phyloP scores from a whole-genome alignment of 345 rosid species.

The Heritiera littoralis region DNA sequence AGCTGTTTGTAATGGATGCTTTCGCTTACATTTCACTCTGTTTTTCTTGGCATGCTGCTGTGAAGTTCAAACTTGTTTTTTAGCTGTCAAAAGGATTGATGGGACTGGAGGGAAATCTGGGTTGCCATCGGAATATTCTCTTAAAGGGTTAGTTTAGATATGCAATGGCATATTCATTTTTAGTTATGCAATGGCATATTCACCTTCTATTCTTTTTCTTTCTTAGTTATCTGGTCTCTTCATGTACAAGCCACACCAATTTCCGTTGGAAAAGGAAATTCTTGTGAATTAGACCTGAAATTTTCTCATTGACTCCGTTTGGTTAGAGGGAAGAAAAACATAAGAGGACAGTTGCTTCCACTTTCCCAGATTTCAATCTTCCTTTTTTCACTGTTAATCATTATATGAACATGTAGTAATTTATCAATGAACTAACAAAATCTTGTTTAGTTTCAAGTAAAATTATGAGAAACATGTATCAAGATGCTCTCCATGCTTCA shows the following conservation, averaged over 20 bases:
- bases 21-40: background rate
- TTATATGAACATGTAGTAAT: too few species aligned
- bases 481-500: slow-evolving; percentile 15
- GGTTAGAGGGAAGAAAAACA: slow-evolving; percentile 16
- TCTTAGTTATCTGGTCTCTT: background rate
- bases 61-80: background rate
- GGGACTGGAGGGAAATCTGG: slow-evolving; percentile 21
- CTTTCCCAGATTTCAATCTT: slow-evolving; percentile 16
- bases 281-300: background rate
- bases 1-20: background rate
- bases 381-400: slow-evolving; percentile 7
- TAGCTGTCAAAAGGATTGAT: slow-evolving; percentile 9
- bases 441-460: slow-evolving; percentile 1
- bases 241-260: background rate
- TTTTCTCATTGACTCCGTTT: background rate
- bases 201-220: too few species aligned
- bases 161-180: background rate
- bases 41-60: background rate
- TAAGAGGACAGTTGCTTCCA: background rate
- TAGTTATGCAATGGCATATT: too few species aligned
- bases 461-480: slow-evolving; percentile 4
- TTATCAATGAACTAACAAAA: background rate
- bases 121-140: background rate
- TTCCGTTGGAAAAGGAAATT: background rate
- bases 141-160: background rate